Base-by-base conservation (phyloP, 2,329 filamentous ascomycete genomes). In the Ceratocystis huliohia region DNA sequence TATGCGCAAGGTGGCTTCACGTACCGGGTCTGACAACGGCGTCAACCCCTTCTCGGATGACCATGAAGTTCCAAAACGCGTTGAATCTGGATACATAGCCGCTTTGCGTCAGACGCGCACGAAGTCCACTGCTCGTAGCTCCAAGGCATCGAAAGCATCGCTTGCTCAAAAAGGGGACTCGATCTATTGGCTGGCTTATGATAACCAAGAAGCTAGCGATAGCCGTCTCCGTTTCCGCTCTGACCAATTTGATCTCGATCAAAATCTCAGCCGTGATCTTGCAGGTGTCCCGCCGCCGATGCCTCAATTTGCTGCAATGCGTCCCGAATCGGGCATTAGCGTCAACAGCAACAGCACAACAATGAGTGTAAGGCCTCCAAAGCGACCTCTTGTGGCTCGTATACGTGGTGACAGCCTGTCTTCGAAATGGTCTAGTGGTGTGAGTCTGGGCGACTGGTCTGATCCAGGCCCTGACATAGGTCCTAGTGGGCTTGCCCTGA, bases 161-260 rank as follows among this genome's bases (percentile, higher is more conserved):
- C 37, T 37, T 25, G 72, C 67, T 66, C 71, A 72, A 69, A 74
- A 71, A 67, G 73, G 69, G 69, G 75, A 74, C 63, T 77, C 78
- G 17, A 69, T 77, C 64, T 78, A 79, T 70, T 76, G 78, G 50
- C 77, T 79, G 37, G 75, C 75, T 0, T 65, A 72, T 20, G 71
- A 71, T 56, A 81, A 77, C 48, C 71, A 74, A n/a, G 74, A 74
- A 44, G 76, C 79, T 57, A 77, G 76, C 57, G 78, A 75, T 5
- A 74, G 76, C 17, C 78, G 80, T 66, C 81, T 80, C 70, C 84
- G 83, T 71, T 83, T 84, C 72, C 81, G 83, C 57, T 85, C 83
- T 1, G 84, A 87, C 69, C 84, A 83, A 1, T 87, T 87, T 71
- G 84, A 87, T 70, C 76, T 87, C n/a, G 84, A 87, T 71, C 56